Percentiles rank a stretch among this genome's conserved stretches.
Conservation (phyloP, 805 yeast genomes). For the Starmerella stellata region DNA sequence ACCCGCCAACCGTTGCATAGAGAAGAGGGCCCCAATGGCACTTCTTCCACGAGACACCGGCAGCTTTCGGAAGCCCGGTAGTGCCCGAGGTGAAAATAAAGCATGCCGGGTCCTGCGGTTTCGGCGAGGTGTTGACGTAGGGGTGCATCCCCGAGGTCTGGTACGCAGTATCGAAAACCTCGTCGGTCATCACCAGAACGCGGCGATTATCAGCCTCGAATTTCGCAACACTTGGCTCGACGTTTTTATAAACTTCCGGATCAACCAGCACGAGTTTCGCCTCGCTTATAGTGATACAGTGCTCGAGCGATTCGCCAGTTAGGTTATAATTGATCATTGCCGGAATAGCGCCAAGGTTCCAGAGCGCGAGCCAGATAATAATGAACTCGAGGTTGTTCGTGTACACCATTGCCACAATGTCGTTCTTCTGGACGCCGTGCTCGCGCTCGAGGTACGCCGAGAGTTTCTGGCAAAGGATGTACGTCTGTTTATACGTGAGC, state of each 20-base stretch:
- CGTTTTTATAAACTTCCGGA: conserved; percentile 41
- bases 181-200: conserved; percentile 25
- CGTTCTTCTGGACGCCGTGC: conserved; percentile 46
- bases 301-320: conserved; percentile 53
- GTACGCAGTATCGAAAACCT: conserved; percentile 25
- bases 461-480: conserved; percentile 45
- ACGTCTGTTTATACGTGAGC: conserved; percentile 52
- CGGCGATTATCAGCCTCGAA: conserved; percentile 18
- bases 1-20: conserved; percentile 51
- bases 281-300: conserved; percentile 56
- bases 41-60: conserved; percentile 82
- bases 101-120: conserved; percentile 45
- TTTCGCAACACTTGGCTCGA: conserved; percentile 32
- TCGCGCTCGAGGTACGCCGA: conserved; percentile 46
- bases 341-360: conserved; percentile 84
- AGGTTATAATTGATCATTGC: conserved; percentile 74
- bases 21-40: conserved; percentile 49
- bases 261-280: conserved; percentile 54
- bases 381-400: conserved; percentile 72
- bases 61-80: conserved; percentile 87
- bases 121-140: conserved; percentile 28
- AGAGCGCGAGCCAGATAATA: conserved; percentile 63
- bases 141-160: conserved; percentile 3
- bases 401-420: conserved; percentile 55
- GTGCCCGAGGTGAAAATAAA: conserved; percentile 87